Evolutionary conservation across 805 yeast species (phyloP).

Genomic region (Wickerhamiella bombiphila): DNA sequence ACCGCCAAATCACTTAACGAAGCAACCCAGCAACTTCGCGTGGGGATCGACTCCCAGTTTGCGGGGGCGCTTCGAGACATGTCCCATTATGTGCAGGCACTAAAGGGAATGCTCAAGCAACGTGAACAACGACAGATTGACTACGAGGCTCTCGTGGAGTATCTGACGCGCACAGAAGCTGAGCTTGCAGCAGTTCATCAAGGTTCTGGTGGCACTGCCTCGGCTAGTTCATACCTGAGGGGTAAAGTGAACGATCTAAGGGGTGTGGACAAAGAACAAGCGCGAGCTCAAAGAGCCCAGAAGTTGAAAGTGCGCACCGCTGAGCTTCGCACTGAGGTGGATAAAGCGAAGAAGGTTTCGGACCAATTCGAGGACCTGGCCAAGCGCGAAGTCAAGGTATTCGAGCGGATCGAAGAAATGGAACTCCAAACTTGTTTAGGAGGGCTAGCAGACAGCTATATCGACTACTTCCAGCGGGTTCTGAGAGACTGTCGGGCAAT

Average conservation of each 20-base stretch:
- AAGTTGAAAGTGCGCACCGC: conserved; percentile 37
- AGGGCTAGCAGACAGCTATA: conserved; percentile 61
- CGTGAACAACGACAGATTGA: conserved; percentile 88
- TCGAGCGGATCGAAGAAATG: conserved; percentile 64
- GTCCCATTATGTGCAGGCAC: conserved; percentile 58
- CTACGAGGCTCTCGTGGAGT: conserved; percentile 71
- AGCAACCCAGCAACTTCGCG: conserved; percentile 32
- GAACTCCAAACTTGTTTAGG: conserved; percentile 63
- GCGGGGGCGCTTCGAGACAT: conserved; percentile 72
- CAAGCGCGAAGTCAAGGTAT: conserved; percentile 42
- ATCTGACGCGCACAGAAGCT: conserved; percentile 50
- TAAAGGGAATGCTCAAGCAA: conserved; percentile 56
- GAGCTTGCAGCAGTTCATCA: conserved; percentile 46
- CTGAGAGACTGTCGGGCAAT: conserved; percentile 51
- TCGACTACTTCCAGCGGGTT: conserved; percentile 53
- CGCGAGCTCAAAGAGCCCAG: conserved; percentile 36
- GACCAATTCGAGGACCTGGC: conserved; percentile 44
- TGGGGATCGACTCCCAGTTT: conserved; percentile 60
- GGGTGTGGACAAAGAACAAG: conserved; percentile 45
- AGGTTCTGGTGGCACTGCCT: conserved; percentile 26
- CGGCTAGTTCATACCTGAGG: conserved; percentile 35
- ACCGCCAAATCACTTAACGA: conserved; percentile 33
- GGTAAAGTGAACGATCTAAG: conserved; percentile 46
- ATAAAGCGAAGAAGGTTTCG: conserved; percentile 34
- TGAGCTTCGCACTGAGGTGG: conserved; percentile 36